Percentiles rank a stretch among this genome's conserved stretches.
These are phyloP conservation scores for Cucurbita pepo DNA, from an alignment of 306 rosid species.

Conservation along the genomic window DNA sequence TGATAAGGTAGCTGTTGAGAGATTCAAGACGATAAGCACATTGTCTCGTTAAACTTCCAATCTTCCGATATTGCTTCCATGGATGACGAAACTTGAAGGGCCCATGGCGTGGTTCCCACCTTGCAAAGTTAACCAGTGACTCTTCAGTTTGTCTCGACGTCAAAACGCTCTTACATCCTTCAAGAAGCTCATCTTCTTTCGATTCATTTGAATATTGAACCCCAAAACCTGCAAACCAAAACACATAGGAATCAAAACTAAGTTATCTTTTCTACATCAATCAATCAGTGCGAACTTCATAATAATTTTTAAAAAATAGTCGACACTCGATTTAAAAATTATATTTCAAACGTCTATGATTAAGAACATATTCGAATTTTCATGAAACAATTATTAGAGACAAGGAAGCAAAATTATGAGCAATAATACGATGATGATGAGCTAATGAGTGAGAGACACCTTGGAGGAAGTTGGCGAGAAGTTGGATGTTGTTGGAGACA, in stretches of 20 bases:
- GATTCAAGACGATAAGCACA: slow-evolving; percentile 37
- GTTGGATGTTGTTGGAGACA: not conserved
- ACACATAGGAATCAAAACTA: not conserved
- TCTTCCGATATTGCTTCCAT: slow-evolving; percentile 35
- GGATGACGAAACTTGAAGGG: slow-evolving; percentile 30
- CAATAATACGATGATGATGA: too few species aligned
- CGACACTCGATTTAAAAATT: not conserved
- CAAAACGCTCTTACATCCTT: slow-evolving; percentile 36
- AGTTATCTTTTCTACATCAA: too few species aligned
- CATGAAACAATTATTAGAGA: too few species aligned
- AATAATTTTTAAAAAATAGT: too few species aligned
- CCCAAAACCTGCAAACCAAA: not conserved
- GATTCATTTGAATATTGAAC: not conserved
- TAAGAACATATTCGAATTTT: too few species aligned
- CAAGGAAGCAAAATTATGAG: too few species aligned
- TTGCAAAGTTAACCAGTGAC: slow-evolving; percentile 31
- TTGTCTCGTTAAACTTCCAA: slow-evolving; percentile 28
- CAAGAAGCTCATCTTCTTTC: slow-evolving; percentile 10
- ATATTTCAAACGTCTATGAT: too few species aligned
- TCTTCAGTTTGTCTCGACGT: slow-evolving; percentile 23
- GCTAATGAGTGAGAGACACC: not conserved
- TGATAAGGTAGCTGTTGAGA: slow-evolving; percentile 20
- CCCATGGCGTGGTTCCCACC: slow-evolving; percentile 46
- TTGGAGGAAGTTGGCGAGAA: not conserved
- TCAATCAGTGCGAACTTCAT: too few species aligned